Percentiles rank a stretch among this genome's conserved stretches.
Evolutionary conservation across 306 rosid genomes (phyloP).

Genomic region (Biancaea sappan): DNA sequence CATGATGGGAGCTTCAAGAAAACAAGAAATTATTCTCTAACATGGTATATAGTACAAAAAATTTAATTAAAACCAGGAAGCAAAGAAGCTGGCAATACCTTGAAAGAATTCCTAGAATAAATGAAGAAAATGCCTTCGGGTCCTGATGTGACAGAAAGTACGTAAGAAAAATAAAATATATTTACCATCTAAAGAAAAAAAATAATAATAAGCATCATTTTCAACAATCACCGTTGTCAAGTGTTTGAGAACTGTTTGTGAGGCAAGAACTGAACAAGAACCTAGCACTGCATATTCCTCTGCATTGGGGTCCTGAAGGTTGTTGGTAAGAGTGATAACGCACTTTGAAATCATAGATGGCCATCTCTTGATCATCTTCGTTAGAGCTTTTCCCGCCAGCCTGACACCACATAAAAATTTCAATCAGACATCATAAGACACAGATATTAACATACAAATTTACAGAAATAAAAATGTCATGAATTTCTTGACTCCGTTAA

Average conservation of each 20-base stretch:
- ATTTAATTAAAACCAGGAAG: constrained; percentile 24
- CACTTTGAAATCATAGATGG: constrained; percentile 94
- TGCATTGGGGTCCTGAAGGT: constrained; percentile 61
- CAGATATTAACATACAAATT: constrained; percentile 25
- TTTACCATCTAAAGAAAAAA: constrained; percentile 28
- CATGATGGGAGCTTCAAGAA: constrained; percentile 92
- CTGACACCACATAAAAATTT: constrained; percentile 48
- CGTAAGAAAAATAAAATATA: constrained; percentile 33
- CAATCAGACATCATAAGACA: constrained; percentile 35
- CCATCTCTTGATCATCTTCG: constrained; percentile 95
- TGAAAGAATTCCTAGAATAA: constrained; percentile 85
- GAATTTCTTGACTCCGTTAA: constrained; percentile 18
- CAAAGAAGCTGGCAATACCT: constrained; percentile 58
- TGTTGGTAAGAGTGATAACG: constrained; percentile 73
- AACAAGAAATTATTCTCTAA: constrained; percentile 33
- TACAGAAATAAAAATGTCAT: constrained; percentile 5
- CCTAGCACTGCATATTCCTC: constrained; percentile 89
- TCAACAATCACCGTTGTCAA: constrained; percentile 67
- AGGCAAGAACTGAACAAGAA: constrained; percentile 91
- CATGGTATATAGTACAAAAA: constrained; percentile 18
- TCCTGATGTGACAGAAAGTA: constrained; percentile 65
- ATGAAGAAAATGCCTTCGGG: constrained; percentile 75
- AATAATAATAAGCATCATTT: constrained; percentile 23
- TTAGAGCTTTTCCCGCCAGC: constrained; percentile 89
- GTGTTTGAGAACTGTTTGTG: constrained; percentile 93